Base-by-base conservation (phyloP, 768 basidiomycete species). In the Suillus hirtellus region DNA sequence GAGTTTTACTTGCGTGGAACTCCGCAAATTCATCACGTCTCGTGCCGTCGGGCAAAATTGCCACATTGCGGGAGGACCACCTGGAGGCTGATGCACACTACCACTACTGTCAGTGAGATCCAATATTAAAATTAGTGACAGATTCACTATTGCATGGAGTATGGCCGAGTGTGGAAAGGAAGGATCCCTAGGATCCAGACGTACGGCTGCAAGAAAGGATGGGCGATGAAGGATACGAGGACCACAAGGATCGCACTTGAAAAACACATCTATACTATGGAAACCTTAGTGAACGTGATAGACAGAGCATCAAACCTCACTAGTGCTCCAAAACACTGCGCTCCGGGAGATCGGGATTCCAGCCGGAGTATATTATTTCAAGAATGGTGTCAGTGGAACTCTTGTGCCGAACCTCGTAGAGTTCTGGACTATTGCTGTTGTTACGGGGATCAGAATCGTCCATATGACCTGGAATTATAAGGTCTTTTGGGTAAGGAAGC, bases 121-220 rank as follows among this genome's bases (percentile, higher is more conserved):
- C 50, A 52, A 54, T 52, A 52, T 65, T 19, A 35, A 31, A 59
- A 50, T 15, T 59, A 59, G 46, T 14, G 61, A 60, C 27, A 15
- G 21, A 75, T 80, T 75, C 78, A 91, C 91, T 66, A 97, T 96
- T 66, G 94, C 95, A 75, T 97, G 95, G 42, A 97, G 79, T 62
- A 97, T 85, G 3, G 93, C 90, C 3, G 91, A 86, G 78, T 96
- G 93, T 38, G 95, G 95, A 71, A 96, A 97, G 46, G 85, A 84
- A 9, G 88, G 85, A 72, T 94, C 90, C 62, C 85, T 83, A 3
- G 95, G 93, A 58, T 92, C 86, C 52, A 95, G 78, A 67, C 84
- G 85, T 83, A 96, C 83, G 4, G 92, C 89, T 17, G 90, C 82
- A 31, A 94, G 76, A 73, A 97, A 92, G 10, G 90, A 88, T 14